Base-by-base conservation (phyloP, 164 flowering plant genomes). In the Paratinospora sagittata region DNA sequence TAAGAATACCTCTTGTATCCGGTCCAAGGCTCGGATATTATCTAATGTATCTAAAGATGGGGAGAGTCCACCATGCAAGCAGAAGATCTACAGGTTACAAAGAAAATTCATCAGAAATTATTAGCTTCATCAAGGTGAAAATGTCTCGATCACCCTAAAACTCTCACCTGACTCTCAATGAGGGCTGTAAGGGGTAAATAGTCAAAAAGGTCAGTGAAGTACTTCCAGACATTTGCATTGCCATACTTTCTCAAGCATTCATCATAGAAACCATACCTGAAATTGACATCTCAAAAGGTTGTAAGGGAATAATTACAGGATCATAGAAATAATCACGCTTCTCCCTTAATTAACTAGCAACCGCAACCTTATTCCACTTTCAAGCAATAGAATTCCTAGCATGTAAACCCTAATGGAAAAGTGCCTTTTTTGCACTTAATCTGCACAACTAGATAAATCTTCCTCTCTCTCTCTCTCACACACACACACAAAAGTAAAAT, bases 201-300 rank as follows among this genome's bases (percentile, higher is more conserved):
- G 82, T 91, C 97, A 79, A 91, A 91, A 23, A 91, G 92, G 79
- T 91, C 97, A 11, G 97, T 91, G 73, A 91, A 91, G 75, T 78
- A 77, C 80, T 91, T 91, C 94, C 97, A 91, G 43, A 91, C 97
- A 80, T 89, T 89, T 57, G 97, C 97, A 83, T 89, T 91, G 66
- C 91, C 93, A 66, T 89, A 89, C 73, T 86, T n/a, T n/a, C n/a
- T n/a, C n/a, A n/a, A n/a, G n/a, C n/a, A n/a, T n/a, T n/a, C n/a
- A n/a, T n/a, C n/a, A 72, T 88, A 88, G 79, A 88, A 88, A 0
- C 90, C 92, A 78, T 88, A 88, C 72, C 90, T 86, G 85, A 70
- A 72, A 74, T 66, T 37, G 67, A 65, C 21, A 17, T 60, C 34
- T 27, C n/a, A 24, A 70, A 21, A 9, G 3, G 24, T 3, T 58